Conservation (phyloP, 208 protist species). For the Trypanosoma grayi region DNA sequence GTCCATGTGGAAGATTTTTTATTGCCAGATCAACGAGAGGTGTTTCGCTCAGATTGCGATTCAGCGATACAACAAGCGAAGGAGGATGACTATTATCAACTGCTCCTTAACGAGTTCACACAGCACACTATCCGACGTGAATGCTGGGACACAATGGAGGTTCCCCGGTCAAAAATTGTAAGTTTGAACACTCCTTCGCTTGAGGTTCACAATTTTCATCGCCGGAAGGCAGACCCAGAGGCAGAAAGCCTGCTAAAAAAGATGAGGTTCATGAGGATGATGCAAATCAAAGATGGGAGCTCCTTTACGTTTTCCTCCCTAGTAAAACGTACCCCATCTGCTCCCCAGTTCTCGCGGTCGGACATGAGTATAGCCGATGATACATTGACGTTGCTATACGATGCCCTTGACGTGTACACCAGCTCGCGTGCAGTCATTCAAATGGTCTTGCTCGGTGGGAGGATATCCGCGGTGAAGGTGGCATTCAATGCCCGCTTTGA, state of each 20-base stretch:
- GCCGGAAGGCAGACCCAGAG: slow-evolving; percentile 35
- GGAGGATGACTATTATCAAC: slow-evolving; percentile 65
- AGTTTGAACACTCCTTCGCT: slow-evolving; percentile 40
- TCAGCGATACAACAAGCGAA: slow-evolving; percentile 53
- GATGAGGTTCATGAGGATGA: slow-evolving; percentile 65
- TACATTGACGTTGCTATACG: slow-evolving; percentile 32
- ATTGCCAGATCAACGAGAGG: slow-evolving; percentile 42
- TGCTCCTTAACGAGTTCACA: slow-evolving; percentile 74
- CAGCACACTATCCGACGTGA: slow-evolving; percentile 57
- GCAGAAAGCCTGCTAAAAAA: slow-evolving; percentile 56
- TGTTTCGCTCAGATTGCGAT: slow-evolving; percentile 65
- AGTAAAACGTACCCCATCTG: slow-evolving; percentile 1
- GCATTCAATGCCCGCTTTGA: slow-evolving; percentile 67
- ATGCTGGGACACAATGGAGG: slow-evolving; percentile 87
- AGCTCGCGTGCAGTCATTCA: slow-evolving; percentile 56
- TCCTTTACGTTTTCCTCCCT: slow-evolving; percentile 23
- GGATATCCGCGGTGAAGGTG: slow-evolving; percentile 47
- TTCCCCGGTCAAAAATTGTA: slow-evolving; percentile 52
- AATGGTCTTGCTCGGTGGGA: slow-evolving; percentile 54
- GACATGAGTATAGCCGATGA: slow-evolving; percentile 2
- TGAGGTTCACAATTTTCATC: slow-evolving; percentile 84
- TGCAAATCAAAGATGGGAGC: slow-evolving; percentile 36
- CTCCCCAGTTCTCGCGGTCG: neutral
- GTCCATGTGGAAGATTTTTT: slow-evolving; percentile 70
- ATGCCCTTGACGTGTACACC: slow-evolving; percentile 67